Evolutionary conservation across 2,329 filamentous ascomycete genomes (phyloP).

Genomic region (Uncinocarpus reesii): DNA sequence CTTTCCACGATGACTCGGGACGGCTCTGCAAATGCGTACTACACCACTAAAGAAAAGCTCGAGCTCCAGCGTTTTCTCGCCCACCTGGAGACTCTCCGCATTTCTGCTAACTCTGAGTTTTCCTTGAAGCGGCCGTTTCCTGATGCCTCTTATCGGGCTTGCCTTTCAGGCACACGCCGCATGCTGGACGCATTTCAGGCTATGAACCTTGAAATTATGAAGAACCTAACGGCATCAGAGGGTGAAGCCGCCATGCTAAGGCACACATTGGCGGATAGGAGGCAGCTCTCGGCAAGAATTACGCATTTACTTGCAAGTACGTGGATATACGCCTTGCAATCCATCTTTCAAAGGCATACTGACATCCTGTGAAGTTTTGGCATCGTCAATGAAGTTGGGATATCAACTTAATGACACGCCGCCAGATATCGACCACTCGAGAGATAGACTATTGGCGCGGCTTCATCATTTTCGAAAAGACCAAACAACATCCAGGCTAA

Average conservation of each 20-base stretch:
- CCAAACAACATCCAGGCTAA: conserved; percentile 41
- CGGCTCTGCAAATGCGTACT: conserved; percentile 52
- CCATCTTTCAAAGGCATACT: background rate
- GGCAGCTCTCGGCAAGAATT: conserved; percentile 73
- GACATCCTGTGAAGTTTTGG: conserved; percentile 57
- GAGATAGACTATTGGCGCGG: conserved; percentile 74
- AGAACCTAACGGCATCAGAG: conserved; percentile 61
- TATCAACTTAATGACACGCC: conserved; percentile 85
- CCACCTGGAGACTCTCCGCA: conserved; percentile 62
- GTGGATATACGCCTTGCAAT: conserved; percentile 17
- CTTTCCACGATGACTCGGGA: conserved; percentile 60
- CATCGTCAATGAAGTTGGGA: conserved; percentile 85
- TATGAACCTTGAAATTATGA: conserved; percentile 85
- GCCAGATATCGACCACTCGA: conserved; percentile 67
- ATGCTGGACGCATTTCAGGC: conserved; percentile 92
- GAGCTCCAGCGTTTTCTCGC: conserved; percentile 70
- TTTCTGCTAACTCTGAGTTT: conserved; percentile 71
- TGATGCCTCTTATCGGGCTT: conserved; percentile 57
- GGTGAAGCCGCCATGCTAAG: conserved; percentile 72
- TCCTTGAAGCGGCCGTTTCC: conserved; percentile 83
- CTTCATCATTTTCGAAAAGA: conserved; percentile 78
- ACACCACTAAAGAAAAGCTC: conserved; percentile 77
- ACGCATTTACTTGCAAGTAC: conserved; percentile 65
- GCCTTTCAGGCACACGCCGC: conserved; percentile 68
- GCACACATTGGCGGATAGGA: conserved; percentile 69